These are phyloP conservation scores for Colletotrichum paranaense DNA, from an alignment of 2,329 filamentous ascomycete genomes.

Conservation along the genomic window DNA sequence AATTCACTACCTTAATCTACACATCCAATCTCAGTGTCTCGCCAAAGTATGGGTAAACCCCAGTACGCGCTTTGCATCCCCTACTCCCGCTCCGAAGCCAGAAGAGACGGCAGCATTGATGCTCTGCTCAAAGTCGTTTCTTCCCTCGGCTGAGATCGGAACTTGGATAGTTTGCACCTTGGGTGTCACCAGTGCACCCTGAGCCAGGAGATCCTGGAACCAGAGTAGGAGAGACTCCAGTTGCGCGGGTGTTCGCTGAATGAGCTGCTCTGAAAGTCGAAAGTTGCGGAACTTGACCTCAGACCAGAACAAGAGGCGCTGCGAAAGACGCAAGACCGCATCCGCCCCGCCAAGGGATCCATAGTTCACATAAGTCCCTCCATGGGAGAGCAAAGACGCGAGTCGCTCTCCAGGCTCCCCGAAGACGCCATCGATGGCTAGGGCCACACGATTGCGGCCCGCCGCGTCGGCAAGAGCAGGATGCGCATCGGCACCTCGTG, in stretches of 20 bases:
- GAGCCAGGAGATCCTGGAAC: neutral
- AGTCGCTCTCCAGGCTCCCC: constrained; percentile 33
- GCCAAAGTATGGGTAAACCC: neutral
- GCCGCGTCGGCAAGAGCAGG: neutral
- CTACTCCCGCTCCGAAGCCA: neutral
- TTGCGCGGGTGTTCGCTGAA: neutral
- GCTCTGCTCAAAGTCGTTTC: neutral
- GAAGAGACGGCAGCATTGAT: neutral
- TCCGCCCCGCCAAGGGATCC: constrained; percentile 32
- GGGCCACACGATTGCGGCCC: constrained; percentile 16
- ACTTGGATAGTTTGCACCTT: neutral
- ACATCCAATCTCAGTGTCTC: neutral
- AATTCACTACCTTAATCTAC: neutral
- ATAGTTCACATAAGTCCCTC: constrained; percentile 37
- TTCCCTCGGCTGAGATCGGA: neutral
- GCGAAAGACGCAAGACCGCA: neutral
- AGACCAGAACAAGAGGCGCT: constrained; percentile 6
- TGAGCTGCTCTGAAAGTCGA: constrained; percentile 1
- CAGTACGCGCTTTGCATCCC: neutral
- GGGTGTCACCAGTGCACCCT: neutral
- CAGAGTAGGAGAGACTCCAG: neutral
- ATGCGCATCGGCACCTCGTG: neutral
- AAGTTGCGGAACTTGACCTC: constrained; percentile 11
- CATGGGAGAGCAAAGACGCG: constrained; percentile 28
- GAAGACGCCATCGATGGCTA: constrained; percentile 38